Evolutionary conservation across 768 basidiomycete genomes (phyloP), one percentile per base, ranked within the genome.

Genomic region (Tylopilus plumbeoviolaceoides): DNA sequence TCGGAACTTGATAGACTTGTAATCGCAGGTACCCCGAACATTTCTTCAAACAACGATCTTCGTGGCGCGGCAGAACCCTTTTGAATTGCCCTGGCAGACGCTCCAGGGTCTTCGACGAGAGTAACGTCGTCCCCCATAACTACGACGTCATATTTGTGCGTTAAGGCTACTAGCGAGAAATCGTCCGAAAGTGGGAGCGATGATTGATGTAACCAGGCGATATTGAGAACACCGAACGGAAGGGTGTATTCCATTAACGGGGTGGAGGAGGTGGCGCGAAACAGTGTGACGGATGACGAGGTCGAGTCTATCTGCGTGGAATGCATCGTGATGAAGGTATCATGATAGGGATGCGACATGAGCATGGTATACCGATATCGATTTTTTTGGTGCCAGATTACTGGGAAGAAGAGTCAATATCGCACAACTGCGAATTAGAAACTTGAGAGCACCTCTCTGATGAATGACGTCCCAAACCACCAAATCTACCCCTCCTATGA

Each of bases 1-100:
- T 57, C 44, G 31, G 65, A 53, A n/a, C 57, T 47, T 17, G 67
- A 56, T 31, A 63, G 55, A 30, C 72, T 64, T 7, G 62, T 60
- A 59, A 93, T 83, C 3, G 87, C 87, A 41, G 89, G 81, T 53
- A 80, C 74, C 36, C 94, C 94, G 63, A 95, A 97, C 63, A 95
- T 89, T 63, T 95, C 92, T 67, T 91, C 87, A 72, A 95, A 91
- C 7, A 97, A 73, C 8, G 90, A 87, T 53, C 76, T 73, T 56
- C 63, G 74, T 21, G 67, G 65, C 58, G 75, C 59, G 57, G 62
- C 50, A 63, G 63, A 35, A 53, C 54, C 20, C 61, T 63, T 44
- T 65, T 62, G 46, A 53, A 64, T 51, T 77, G 70, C 75, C 33
- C 66, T 73, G 18, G 78, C 71, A 14, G 70, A 67, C 4, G 72